Base-by-base conservation (phyloP, 2,329 filamentous ascomycete genomes). In the Fusarium sp. region DNA sequence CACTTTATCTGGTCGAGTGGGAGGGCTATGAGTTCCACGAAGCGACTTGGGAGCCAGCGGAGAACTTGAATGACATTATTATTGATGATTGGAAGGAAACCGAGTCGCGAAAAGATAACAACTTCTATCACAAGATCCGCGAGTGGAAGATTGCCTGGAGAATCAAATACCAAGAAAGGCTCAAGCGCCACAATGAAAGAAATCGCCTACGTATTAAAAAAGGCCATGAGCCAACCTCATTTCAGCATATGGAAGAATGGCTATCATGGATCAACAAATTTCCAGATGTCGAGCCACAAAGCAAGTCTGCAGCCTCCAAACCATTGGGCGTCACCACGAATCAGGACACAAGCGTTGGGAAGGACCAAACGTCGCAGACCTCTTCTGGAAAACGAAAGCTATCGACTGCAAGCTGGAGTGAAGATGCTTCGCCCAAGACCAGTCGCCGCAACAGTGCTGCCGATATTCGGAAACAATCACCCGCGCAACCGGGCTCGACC, bases 1-100 rank as follows among this genome's bases (percentile, higher is more conserved):
- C 52, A 3, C 64, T 61, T 40, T 80, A 74, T 54, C 71, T 80
- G 4, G 69, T 79, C 10, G 61, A 74, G 50, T 80, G 78, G 78
- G 69, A 73, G 19, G 73, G 72, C 2, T 79, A 69, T 42, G 61
- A 69, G 1, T 66, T 80, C 1, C 57, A 65, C 28, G 71, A 75
- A n/a, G 75, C 76, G 41, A 76, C 74, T 4, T 87, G 84, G 84
- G 84, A 87, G 62, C 82, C 84, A 0, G 62, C 70, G 9, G 71
- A 77, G 6, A 74, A 84, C 51, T 68, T 86, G 5, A 73, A 73
- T 1, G 60, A 71, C 3, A 73, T 74, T 0, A 70, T 85, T 6
- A 67, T 79, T 3, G 56, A 68, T 0, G 69, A 77, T 3, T 86
- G 84, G 84, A 70, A 76, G 44, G 69, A 74, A 25, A 75, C 70